Evolutionary conservation across 2,329 filamentous ascomycete genomes (phyloP).

Genomic region (Fusarium oligoseptatum): DNA sequence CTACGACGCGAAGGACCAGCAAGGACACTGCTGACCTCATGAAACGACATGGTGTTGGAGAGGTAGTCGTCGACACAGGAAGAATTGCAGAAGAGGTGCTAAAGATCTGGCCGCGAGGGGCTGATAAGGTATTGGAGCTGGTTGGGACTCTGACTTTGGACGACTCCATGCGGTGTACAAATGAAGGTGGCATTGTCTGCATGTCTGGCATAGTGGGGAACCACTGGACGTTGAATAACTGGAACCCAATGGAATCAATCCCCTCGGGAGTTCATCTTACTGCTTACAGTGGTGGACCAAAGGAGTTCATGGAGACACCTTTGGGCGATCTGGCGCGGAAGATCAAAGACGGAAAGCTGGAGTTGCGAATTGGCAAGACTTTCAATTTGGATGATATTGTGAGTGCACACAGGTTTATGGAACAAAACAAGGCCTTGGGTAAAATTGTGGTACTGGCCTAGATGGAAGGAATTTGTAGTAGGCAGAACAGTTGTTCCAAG

Average conservation of each 20-base stretch:
- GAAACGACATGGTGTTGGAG: background rate
- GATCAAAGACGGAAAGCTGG: background rate
- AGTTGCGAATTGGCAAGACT: background rate
- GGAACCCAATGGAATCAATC: background rate
- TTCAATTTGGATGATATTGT: background rate
- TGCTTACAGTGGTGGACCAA: background rate
- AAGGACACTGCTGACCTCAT: background rate
- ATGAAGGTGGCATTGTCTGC: constrained; percentile 2
- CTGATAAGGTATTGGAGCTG: background rate
- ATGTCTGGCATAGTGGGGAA: constrained; percentile 6
- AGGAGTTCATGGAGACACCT: background rate
- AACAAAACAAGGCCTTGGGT: background rate
- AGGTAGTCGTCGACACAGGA: background rate
- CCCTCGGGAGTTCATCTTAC: background rate
- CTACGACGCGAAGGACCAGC: background rate
- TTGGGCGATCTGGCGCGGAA: background rate
- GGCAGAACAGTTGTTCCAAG: background rate
- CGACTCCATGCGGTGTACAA: constrained; percentile 1
- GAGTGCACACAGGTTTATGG: background rate
- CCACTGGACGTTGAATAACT: background rate
- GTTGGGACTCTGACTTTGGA: constrained; percentile 1
- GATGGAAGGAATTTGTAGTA: background rate
- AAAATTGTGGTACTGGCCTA: background rate
- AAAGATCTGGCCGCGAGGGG: background rate
- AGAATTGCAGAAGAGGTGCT: background rate